A percentile compares a stretch with the other conserved stretches of the same genome.
These are phyloP conservation scores for Paraleonurus japonicus DNA, from an alignment of 257 asterid genomes.

Conservation along the genomic window DNA sequence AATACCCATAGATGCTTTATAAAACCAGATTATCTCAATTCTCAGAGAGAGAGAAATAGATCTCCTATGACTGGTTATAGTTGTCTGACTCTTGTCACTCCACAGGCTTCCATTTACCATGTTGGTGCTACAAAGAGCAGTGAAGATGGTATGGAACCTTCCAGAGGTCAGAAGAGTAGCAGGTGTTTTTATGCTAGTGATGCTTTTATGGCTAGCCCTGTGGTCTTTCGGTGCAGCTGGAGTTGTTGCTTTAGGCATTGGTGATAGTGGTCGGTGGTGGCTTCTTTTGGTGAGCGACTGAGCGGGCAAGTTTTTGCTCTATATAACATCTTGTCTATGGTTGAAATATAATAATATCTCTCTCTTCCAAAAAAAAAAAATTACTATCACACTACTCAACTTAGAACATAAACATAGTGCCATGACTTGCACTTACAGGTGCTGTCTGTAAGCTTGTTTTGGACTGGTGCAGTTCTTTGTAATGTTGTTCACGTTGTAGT, in stretches of 20 bases:
- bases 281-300: slow-evolving; percentile 99
- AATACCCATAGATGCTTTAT: neutral
- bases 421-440: slow-evolving; percentile 51
- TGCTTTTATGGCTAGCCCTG: slow-evolving; percentile 85
- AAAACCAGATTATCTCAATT: neutral
- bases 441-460: slow-evolving; percentile 82
- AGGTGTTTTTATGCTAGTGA: slow-evolving; percentile 67
- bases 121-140: slow-evolving; percentile 88
- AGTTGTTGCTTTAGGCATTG: slow-evolving; percentile 75
- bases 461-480: slow-evolving; percentile 98
- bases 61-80: neutral
- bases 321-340: slow-evolving; percentile 26
- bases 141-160: slow-evolving; percentile 82
- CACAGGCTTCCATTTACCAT: slow-evolving; percentile 93
- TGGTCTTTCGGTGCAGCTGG: slow-evolving; percentile 99
- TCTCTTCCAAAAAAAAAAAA: too few species aligned
- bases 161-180: slow-evolving; percentile 81
- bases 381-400: slow-evolving; percentile 18
- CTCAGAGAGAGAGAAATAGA: neutral
- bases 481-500: slow-evolving; percentile 86
- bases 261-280: slow-evolving; percentile 95
- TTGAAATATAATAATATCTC: neutral
- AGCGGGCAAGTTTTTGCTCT: slow-evolving; percentile 97
- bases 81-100: slow-evolving; percentile 18
- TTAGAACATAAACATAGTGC: slow-evolving; percentile 14